Evolutionary conservation across 2,329 filamentous ascomycete species (phyloP), one percentile per base, ranked within the genome.

Genomic region (Madurella fahalii): DNA sequence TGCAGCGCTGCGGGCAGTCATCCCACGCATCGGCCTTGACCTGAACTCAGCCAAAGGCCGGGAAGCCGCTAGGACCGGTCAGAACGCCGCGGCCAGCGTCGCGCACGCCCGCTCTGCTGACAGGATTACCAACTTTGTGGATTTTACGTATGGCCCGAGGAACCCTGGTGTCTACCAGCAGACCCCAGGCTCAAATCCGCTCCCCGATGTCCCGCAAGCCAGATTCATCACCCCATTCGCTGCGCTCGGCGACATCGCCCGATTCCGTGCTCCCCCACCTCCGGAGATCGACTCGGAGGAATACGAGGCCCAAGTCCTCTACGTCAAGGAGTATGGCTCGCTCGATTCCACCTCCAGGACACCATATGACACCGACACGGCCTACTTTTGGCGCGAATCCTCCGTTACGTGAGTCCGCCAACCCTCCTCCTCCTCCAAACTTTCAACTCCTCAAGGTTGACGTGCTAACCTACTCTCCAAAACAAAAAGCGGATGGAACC

Each of bases 301-400:
- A 30, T 61, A 59, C 48, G 61, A 63, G 37, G 34, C 42, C 3
- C 39, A 54, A 11, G 12, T 60, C 1, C 20, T 54, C 0, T 59
- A 60, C 13, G 52, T 63, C 16, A 63, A 61, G 47, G 54, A 47
- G 18, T 37, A 57, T 4, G 61, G 61, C n/a, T 16, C 40, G 1
- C 40, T 58, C 30, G 55, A 59, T 46, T 63, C 61, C 9, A 59
- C 57, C 12, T 47, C 25, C 17, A 34, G 61, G 15, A 53, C 50
- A 15, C 25, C 48, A 4, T 58, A 57, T 12, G 57, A 63, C 43
- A 63, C 61, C 11, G 59, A 63, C 13, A 58, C 61, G 17, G 61
- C 61, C 17, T 61, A 63, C 49, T 60, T 61, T 47, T 63, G 61
- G 61, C 47, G 59, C 12, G 61, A 63, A 32, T 60, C 57, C 5